phyloP scores from a whole-genome alignment of 148 eudicot genomes.

The Arctostaphylos glauca region DNA sequence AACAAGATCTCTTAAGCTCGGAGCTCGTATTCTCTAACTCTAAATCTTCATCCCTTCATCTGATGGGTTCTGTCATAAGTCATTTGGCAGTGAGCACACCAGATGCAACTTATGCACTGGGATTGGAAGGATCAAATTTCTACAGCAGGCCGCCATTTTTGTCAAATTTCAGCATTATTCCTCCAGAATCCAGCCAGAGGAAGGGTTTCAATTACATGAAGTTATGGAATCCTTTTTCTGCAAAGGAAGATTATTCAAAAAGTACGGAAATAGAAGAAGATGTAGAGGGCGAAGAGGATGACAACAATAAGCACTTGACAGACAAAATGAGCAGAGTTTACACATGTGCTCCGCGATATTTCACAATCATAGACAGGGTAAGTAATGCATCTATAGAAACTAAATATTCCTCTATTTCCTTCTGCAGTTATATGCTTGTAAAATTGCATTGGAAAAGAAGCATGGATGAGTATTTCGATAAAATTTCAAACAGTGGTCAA shows the following conservation, averaged over 20 bases:
- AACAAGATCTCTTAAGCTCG: slow-evolving; percentile 46
- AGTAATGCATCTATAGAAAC: slow-evolving; percentile 28
- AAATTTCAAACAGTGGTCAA: neutral
- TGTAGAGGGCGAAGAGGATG: slow-evolving; percentile 61
- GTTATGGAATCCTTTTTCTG: slow-evolving; percentile 27
- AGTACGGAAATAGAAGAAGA: slow-evolving; percentile 23
- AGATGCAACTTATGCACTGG: slow-evolving; percentile 84
- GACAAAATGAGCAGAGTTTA: slow-evolving; percentile 69
- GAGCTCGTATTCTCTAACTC: slow-evolving; percentile 46
- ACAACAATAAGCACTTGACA: slow-evolving; percentile 65
- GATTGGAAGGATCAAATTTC: slow-evolving; percentile 69
- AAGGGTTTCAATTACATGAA: slow-evolving; percentile 22
- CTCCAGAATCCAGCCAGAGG: slow-evolving; percentile 32
- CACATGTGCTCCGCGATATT: slow-evolving; percentile 61
- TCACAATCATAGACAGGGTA: slow-evolving; percentile 83
- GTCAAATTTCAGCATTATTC: slow-evolving; percentile 53
- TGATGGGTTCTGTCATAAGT: slow-evolving; percentile 57
- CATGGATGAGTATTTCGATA: neutral
- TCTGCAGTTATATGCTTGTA: neutral
- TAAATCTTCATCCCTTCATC: slow-evolving; percentile 31
- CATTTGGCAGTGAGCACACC: slow-evolving; percentile 82
- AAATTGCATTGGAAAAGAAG: neutral
- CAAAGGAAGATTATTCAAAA: slow-evolving; percentile 20
- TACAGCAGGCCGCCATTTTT: slow-evolving; percentile 44
- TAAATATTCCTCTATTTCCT: neutral